phyloP scores from a whole-genome alignment of 163 green algal genomes.

The Scenedesmus sp. region DNA sequence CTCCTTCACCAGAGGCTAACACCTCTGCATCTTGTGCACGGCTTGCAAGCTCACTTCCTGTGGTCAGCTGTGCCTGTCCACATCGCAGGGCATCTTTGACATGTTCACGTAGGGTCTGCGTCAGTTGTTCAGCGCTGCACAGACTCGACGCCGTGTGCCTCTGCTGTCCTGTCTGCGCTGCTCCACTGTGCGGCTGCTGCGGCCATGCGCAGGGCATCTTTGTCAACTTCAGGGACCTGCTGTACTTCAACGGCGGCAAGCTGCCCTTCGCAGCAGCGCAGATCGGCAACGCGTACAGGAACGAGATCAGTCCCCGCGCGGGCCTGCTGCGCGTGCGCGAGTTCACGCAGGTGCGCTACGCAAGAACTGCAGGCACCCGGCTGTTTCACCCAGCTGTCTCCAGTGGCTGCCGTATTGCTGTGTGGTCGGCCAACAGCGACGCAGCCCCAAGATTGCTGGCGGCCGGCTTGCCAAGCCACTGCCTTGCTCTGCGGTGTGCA shows the following conservation, averaged over 20 bases:
- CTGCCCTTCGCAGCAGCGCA: slow-evolving; percentile 98
- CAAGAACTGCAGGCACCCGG: background rate
- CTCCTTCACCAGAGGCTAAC: no score
- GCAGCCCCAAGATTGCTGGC: slow-evolving; percentile 79
- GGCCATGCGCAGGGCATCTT: slow-evolving; percentile 99
- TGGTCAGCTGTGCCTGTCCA: background rate
- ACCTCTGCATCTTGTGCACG: no score
- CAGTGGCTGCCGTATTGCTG: background rate
- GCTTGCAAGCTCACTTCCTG: no score
- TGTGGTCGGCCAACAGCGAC: slow-evolving; percentile 90
- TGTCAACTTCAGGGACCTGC: slow-evolving; percentile 99
- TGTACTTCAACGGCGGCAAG: slow-evolving; percentile 99
- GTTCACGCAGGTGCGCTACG: slow-evolving; percentile 91
- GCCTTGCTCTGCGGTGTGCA: no score
- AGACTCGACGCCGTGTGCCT: background rate
- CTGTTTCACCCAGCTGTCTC: background rate
- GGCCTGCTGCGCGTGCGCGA: slow-evolving; percentile 97
- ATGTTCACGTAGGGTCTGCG: slow-evolving; percentile 97
- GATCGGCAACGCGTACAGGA: slow-evolving; percentile 97
- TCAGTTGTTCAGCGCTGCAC: background rate
- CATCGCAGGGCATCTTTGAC: slow-evolving; percentile 97
- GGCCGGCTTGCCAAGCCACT: no score
- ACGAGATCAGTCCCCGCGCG: slow-evolving; percentile 95
- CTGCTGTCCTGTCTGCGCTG: background rate
- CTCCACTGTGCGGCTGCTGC: background rate